A percentile compares a stretch with the other conserved stretches of the same genome.
Conservation (phyloP, 768 basidiomycete genomes). For the Tylopilus intermedius region DNA sequence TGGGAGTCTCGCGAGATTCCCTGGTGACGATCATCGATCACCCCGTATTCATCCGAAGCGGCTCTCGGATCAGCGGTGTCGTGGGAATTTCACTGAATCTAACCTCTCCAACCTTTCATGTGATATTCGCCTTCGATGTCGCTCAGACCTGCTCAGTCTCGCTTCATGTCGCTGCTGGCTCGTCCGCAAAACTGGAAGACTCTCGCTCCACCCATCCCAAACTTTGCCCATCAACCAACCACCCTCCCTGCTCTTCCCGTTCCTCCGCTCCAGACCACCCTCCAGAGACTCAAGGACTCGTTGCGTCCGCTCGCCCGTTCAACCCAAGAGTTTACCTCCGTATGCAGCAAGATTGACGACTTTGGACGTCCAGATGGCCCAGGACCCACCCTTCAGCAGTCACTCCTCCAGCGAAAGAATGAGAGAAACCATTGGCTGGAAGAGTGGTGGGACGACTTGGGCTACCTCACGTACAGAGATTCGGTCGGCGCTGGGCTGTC, state of each 20-base stretch:
- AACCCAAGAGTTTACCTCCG: conserved; percentile 50
- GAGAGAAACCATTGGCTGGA: conserved; percentile 79
- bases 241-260: conserved; percentile 71
- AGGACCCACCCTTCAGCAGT: conserved; percentile 56
- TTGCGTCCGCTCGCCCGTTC: conserved; percentile 70
- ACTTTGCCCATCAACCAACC: conserved; percentile 59
- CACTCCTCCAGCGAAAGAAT: conserved; percentile 52
- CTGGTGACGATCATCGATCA: too few species aligned
- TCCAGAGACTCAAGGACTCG: conserved; percentile 63
- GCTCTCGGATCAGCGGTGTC: too few species aligned
- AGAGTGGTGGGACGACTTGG: conserved; percentile 90
- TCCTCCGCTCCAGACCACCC: conserved; percentile 59
- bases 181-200: conserved; percentile 68
- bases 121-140: too few species aligned
- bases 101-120: too few species aligned
- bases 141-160: not conserved
- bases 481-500: conserved; percentile 45
- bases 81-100: too few species aligned
- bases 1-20: too few species aligned
- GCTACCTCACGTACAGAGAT: conserved; percentile 81
- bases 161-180: conserved; percentile 15
- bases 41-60: too few species aligned
- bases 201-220: conserved; percentile 57
- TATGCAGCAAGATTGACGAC: conserved; percentile 59
- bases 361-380: conserved; percentile 43